phyloP scores from a whole-genome alignment of 352 stramenopile genomes.

The Pythium diclinum region DNA sequence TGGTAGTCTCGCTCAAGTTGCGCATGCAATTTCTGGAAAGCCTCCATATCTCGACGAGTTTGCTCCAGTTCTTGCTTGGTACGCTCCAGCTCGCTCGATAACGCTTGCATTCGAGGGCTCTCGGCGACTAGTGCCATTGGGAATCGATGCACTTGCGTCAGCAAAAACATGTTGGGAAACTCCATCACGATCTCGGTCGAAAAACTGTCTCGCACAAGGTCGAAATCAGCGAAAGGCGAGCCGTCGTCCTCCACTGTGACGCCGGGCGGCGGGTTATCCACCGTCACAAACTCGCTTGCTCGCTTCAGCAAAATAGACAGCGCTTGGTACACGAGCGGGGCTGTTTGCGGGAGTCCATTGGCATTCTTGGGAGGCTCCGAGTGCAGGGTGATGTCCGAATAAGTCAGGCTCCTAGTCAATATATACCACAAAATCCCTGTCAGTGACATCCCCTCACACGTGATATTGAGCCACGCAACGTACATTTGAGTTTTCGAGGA shows the following conservation, averaged over 20 bases:
- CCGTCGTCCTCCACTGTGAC: background rate
- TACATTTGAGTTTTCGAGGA: background rate
- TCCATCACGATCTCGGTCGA: background rate
- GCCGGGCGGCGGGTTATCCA: background rate
- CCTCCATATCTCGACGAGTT: background rate
- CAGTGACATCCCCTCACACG: background rate
- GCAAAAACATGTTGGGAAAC: background rate
- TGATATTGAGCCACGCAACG: constrained; percentile 1
- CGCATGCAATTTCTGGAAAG: background rate
- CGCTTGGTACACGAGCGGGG: background rate
- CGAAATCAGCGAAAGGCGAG: background rate
- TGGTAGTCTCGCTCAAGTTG: background rate
- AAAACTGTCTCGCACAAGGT: background rate
- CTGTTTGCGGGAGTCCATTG: background rate
- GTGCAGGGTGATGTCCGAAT: background rate
- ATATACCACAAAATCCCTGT: background rate
- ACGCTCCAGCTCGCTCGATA: background rate
- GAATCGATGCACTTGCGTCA: background rate
- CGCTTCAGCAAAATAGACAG: background rate
- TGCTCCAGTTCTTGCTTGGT: background rate
- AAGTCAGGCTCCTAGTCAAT: background rate
- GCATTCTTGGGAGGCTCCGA: background rate
- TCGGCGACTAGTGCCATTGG: background rate
- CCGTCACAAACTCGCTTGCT: background rate
- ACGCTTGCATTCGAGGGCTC: background rate